phyloP scores from a whole-genome alignment of 345 rosid species.

The Corchorus capsularis region DNA sequence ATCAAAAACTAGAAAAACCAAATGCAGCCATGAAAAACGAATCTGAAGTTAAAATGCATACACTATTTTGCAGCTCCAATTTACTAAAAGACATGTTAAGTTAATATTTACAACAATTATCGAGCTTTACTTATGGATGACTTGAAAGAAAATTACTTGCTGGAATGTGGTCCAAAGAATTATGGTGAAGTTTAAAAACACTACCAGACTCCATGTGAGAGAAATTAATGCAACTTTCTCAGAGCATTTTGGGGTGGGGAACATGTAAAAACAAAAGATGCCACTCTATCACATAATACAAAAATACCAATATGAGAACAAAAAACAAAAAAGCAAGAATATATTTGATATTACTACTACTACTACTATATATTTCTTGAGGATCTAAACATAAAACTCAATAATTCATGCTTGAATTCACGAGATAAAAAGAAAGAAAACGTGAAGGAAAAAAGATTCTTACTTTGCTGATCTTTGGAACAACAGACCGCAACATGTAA shows the following conservation, averaged over 20 bases:
- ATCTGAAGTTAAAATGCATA: background rate
- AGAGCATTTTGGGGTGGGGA: slow-evolving; percentile 8
- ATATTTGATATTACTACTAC: background rate
- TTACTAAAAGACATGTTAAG: background rate
- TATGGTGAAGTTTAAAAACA: slow-evolving; percentile 16
- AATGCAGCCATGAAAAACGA: background rate
- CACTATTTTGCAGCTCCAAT: background rate
- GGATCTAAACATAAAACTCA: slow-evolving; percentile 12
- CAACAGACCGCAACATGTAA: slow-evolving; percentile 63
- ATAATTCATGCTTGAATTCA: slow-evolving; percentile 23
- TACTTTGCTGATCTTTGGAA: slow-evolving; percentile 68
- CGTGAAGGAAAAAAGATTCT: slow-evolving; percentile 26
- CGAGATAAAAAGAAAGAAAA: slow-evolving; percentile 12
- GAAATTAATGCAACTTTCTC: slow-evolving; percentile 34
- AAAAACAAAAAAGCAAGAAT: background rate
- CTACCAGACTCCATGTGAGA: slow-evolving; percentile 34
- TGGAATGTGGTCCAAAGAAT: slow-evolving; percentile 27
- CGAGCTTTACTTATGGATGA: slow-evolving; percentile 3
- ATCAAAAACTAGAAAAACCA: background rate
- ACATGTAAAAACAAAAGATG: slow-evolving; percentile 22
- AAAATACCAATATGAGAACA: slow-evolving; percentile 6
- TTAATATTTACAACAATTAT: background rate
- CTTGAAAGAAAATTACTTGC: slow-evolving; percentile 12
- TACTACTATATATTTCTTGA: background rate
- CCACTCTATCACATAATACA: slow-evolving; percentile 15